Percentiles rank a stretch among this genome's conserved stretches.
phyloP scores from a whole-genome alignment of 208 protist genomes.

The Trypanosoma conorhini region DNA sequence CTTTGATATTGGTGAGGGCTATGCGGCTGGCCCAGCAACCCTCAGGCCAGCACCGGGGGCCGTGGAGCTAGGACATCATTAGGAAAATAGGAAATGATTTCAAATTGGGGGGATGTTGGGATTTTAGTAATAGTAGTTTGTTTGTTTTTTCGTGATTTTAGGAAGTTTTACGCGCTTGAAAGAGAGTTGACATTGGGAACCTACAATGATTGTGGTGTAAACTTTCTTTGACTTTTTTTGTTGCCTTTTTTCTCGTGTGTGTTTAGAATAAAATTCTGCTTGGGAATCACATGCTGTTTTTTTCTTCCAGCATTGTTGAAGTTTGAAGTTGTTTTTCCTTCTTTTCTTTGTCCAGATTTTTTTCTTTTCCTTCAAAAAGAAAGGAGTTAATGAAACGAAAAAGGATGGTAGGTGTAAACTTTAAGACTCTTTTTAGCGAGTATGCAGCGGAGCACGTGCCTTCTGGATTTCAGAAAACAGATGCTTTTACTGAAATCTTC shows the following conservation, averaged over 20 bases:
- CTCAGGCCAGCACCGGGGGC: conserved; percentile 71
- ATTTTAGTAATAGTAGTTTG: conserved; percentile 11
- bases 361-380: conserved; percentile 15
- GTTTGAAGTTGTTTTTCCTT: conserved; percentile 5
- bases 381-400: conserved; percentile 10
- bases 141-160: neutral
- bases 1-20: conserved; percentile 89
- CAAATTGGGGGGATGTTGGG: conserved; percentile 3
- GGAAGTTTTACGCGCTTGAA: neutral
- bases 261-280: neutral
- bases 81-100: conserved; percentile 18
- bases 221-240: conserved; percentile 8
- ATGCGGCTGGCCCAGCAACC: conserved; percentile 73
- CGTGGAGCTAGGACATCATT: conserved; percentile 75
- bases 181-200: neutral
- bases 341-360: conserved; percentile 32
- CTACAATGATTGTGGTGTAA: neutral
- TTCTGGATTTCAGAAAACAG: conserved; percentile 6
- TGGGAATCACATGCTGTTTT: neutral
- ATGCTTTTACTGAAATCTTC: conserved; percentile 34
- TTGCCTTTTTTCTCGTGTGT: neutral
- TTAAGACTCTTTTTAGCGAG: conserved; percentile 25
- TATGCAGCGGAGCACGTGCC: conserved; percentile 14
- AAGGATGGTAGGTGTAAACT: conserved; percentile 1
- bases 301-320: conserved; percentile 4